Base-by-base conservation (phyloP, 1,139 yeast species). In the Taiozyma sp. region DNA sequence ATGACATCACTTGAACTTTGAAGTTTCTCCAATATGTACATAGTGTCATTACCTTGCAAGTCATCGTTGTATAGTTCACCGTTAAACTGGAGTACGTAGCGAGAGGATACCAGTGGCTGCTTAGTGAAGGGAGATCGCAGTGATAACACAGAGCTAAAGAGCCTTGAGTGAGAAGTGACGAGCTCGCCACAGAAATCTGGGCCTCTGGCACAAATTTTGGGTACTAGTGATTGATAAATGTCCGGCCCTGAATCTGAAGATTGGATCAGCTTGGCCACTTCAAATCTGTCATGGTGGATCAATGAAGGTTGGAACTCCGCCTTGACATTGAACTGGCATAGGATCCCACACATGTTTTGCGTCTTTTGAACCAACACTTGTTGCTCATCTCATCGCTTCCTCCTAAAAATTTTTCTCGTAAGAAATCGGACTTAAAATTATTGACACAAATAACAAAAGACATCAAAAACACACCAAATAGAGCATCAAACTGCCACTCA, bases 41-140 rank as follows among this genome's bases (percentile, higher is more conserved):
- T 67, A 0, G 86, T 78, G 63, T 84, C 90, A 59, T 80, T 81
- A 1, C 66, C 66, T 1, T 64, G 59, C 34, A 86, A 78, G 39
- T 78, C 83, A 1, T 66, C 62, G 58, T 84, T 84, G 65, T 92
- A 92, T 13, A 91, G 70, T 64, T 92, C 98, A 0, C 98, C 99
- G 65, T 93, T 93, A 69, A 86, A 93, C 62, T 88, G 97, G 16
- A 84, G 58, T 1, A 74, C 61, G 44, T 57, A 83, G 51, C 62
- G 69, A 47, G 65, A 66, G 9, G 65, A 68, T 4, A 43, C 53
- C 12, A 78, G 56, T 0, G 98, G 97, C 67, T 93, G 98, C 27
- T 69, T 59, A 0, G 87, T 81, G 58, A 88, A 80, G 0, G 98
- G 98, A 40, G 79, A 78, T 52, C 98, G 73, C 43, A 93, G 70